Evolutionary conservation across 208 protist species (phyloP).

Genomic region (Acanthamoeba quina): DNA sequence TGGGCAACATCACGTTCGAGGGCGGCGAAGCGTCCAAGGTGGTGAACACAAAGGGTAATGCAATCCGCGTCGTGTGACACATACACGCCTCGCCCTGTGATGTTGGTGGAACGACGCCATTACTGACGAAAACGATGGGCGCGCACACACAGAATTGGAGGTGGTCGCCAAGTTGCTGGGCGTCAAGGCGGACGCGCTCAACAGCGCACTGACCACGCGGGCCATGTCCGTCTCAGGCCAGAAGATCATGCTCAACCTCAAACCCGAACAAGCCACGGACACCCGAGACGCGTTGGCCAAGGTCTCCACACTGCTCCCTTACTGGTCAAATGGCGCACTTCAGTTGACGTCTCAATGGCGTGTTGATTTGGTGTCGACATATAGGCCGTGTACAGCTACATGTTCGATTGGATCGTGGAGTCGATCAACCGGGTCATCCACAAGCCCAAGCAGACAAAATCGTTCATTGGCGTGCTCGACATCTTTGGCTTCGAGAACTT

Average conservation of each 20-base stretch:
- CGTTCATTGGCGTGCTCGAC: constrained; percentile 91
- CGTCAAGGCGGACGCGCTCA: constrained; percentile 23
- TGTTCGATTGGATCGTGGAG: constrained; percentile 86
- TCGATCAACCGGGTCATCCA: constrained; percentile 88
- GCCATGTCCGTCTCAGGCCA: constrained; percentile 13
- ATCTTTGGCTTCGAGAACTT: constrained; percentile 96
- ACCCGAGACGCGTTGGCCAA: constrained; percentile 87
- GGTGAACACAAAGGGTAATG: not conserved
- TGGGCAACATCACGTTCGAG: constrained; percentile 94
- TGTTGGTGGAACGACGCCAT: no score
- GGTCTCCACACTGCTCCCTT: constrained; percentile 34
- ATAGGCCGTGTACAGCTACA: not conserved
- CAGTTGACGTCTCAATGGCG: not conserved
- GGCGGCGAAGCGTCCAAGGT: not conserved
- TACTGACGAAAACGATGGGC: no score
- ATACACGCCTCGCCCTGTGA: not conserved
- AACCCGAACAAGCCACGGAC: constrained; percentile 82
- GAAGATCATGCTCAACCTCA: constrained; percentile 57
- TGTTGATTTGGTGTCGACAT: constrained; percentile 87
- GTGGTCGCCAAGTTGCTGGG: constrained; percentile 34
- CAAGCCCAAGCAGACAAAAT: constrained; percentile 75
- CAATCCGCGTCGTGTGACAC: not conserved
- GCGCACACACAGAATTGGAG: constrained; percentile 4
- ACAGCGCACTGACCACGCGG: not conserved
- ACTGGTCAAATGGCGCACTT: no score